A percentile compares a stretch with the other conserved stretches of the same genome.
Evolutionary conservation across 306 rosid species (phyloP).

Genomic region (Cicer judaicum): DNA sequence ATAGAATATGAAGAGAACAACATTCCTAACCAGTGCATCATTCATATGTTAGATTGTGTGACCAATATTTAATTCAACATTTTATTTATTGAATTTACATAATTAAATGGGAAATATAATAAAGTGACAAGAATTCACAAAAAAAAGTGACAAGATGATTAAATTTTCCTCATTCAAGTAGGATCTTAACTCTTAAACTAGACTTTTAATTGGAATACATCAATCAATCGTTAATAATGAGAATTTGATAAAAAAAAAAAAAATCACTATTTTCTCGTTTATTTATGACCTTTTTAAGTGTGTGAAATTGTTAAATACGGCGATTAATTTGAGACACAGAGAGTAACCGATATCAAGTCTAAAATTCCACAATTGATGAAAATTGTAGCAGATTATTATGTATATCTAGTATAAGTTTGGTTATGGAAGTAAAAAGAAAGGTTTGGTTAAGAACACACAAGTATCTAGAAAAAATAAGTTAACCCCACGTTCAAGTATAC

Average conservation of each 20-base stretch:
- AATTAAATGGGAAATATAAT: background rate
- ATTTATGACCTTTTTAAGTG: too few species aligned
- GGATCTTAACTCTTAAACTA: too few species aligned
- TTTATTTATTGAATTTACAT: background rate
- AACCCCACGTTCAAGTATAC: background rate
- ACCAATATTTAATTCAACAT: background rate
- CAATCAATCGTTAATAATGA: too few species aligned
- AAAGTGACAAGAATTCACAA: too few species aligned
- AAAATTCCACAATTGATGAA: background rate
- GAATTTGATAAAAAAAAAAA: too few species aligned
- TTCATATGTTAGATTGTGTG: background rate
- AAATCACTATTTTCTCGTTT: too few species aligned
- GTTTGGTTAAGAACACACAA: background rate
- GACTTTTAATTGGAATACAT: too few species aligned
- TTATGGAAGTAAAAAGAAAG: background rate
- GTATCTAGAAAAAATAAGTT: too few species aligned
- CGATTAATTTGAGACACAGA: too few species aligned
- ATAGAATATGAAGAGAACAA: too few species aligned
- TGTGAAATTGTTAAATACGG: too few species aligned
- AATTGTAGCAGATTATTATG: background rate
- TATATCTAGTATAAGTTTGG: background rate
- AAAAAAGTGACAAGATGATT: background rate
- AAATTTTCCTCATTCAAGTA: background rate
- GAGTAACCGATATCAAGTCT: too few species aligned
- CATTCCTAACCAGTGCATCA: background rate